Evolutionary conservation across 2,329 filamentous ascomycete species (phyloP), one percentile per base, ranked within the genome.

Genomic region (Aspergillus sp.): DNA sequence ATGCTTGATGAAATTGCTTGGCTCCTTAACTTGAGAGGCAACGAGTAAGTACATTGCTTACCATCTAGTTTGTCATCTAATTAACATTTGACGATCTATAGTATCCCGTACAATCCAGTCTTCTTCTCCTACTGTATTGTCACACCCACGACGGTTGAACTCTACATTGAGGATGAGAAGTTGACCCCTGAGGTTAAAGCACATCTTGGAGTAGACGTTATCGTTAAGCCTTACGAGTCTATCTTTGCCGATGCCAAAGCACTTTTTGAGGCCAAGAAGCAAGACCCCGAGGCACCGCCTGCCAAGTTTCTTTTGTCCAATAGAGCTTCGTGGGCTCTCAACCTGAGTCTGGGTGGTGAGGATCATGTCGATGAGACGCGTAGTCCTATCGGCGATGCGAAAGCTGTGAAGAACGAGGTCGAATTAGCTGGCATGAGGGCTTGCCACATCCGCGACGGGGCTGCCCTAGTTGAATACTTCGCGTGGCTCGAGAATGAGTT

Each of bases 1-100:
- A 93, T 96, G 89, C 86, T 99, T 48, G 95, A 99, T 72, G 95
- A 99, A 78, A 88, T 97, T 70, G 95, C 95, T 11, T 99, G 95
- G 95, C 84, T 99, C n/a, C 97, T 97, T 82, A 99, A 99, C 78
- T 81, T 99, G 53, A 89, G 95, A 69, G 95, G 95, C 69, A 95
- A 85, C 76, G 95, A 98, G 84, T 86, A 79, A 66, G 83, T 54
- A 30, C 46, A 15, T 4, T 15, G 8, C n/a, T 7, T 0, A 19
- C 9, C 9, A 48, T 28, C 6, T 7, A 11, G 9, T 19, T 13
- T 23, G 15, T 22, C 25, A 31, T 46, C 46, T 66, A 49, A 69
- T 63, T 45, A 15, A 57, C 17, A 41, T 9, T n/a, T 17, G 45
- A 9, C 15, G 5, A 25, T 15, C 28, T 45, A 8, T 68, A 86